These are phyloP conservation scores for Aspergillus bombycis DNA, from an alignment of 2,329 filamentous ascomycete species.

Conservation along the genomic window DNA sequence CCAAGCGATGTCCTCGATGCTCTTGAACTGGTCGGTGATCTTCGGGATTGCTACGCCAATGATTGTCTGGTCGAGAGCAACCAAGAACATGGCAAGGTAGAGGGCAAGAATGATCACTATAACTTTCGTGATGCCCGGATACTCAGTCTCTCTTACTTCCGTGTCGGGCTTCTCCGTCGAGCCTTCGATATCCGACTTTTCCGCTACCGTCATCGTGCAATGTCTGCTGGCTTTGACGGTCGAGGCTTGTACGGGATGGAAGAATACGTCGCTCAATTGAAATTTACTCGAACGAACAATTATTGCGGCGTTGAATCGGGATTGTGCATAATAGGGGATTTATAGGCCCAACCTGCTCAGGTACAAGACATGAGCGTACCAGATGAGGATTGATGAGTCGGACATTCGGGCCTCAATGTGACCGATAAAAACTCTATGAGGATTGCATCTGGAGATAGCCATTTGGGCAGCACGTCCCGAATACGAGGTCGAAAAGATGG, in stretches of 20 bases:
- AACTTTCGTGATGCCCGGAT: constrained; percentile 23
- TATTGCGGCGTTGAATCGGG: not conserved
- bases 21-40: constrained; percentile 28
- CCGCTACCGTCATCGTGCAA: not conserved
- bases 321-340: not conserved
- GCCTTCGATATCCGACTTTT: not conserved
- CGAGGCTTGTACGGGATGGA: not conserved
- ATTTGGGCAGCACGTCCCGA: not conserved
- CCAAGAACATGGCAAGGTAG: constrained; percentile 30
- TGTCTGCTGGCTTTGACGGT: not conserved
- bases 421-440: not conserved
- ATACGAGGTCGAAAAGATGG: not conserved
- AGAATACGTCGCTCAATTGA: not conserved
- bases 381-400: not conserved
- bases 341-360: not conserved
- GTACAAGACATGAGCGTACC: not conserved
- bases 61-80: constrained; percentile 39
- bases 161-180: not conserved
- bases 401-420: not conserved
- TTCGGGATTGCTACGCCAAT: constrained; percentile 28
- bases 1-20: constrained; percentile 62
- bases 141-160: constrained; percentile 13
- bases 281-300: not conserved
- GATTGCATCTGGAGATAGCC: not conserved
- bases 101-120: constrained; percentile 20